Evolutionary conservation across 768 basidiomycete species (phyloP).

Genomic region (Trametes gibbosa): DNA sequence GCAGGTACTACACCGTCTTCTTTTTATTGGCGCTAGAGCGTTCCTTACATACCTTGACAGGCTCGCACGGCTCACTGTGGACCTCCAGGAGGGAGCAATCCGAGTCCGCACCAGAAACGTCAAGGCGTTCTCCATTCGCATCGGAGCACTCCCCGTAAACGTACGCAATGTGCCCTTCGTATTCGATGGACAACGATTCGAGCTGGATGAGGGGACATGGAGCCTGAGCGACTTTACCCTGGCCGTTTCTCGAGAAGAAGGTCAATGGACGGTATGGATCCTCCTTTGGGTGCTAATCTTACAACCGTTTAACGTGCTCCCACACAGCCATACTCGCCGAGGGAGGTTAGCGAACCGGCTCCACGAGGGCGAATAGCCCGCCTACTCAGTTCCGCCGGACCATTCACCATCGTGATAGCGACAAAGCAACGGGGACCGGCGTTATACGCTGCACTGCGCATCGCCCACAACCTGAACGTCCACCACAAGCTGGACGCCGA

Average conservation of each 20-base stretch:
- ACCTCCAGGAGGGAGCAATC: not conserved
- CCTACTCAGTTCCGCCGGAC: conserved; percentile 53
- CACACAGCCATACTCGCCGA: conserved; percentile 1
- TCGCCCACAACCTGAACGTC: conserved; percentile 63
- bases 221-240: not conserved
- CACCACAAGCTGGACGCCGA: conserved; percentile 72
- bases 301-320: not conserved
- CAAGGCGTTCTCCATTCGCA: conserved; percentile 20
- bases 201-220: conserved; percentile 4
- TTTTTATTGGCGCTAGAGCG: not conserved
- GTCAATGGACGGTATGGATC: conserved; percentile 9
- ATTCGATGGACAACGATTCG: conserved; percentile 8
- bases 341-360: not conserved
- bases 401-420: conserved; percentile 57
- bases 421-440: conserved; percentile 30
- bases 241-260: not conserved
- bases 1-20: conserved; percentile 44
- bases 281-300: too few relatives aligned
- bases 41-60: conserved; percentile 23
- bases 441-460: conserved; percentile 55
- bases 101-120: conserved; percentile 29
- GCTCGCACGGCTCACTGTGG: conserved; percentile 38
- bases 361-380: conserved; percentile 61
- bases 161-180: not conserved
- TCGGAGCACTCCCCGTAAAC: not conserved